Evolutionary conservation across 371 early-diverging fungal species (phyloP), one percentile per base, ranked within the genome.

Genomic region (Basidiobolus meristosporus): DNA sequence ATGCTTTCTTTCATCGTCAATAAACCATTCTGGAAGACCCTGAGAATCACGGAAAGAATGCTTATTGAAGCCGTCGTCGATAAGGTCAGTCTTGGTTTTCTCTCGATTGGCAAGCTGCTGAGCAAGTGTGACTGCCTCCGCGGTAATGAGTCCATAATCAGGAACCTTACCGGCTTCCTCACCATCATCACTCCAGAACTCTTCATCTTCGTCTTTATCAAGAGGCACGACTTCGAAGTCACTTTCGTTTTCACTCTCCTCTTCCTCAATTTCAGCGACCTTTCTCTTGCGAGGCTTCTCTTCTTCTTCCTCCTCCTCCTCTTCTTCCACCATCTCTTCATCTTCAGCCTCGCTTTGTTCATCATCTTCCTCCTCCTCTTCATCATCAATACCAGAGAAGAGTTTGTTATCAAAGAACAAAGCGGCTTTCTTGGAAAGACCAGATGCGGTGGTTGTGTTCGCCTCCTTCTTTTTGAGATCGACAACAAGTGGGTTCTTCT

Each of bases 371-470:
- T 65, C 63, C 14, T 72, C 58, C 18, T 65, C 69, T 2, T 60
- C 58, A 7, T 57, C 51, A 23, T 60, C 59, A 31, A 73, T 50
- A 21, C 63, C 67, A 50, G 84, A 72, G 62, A 93, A 93, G 20
- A 90, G 48, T 2, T 87, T 83, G 51, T 90, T 87, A 52, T 88
- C 82, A 60, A 93, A 91, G 63, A 88, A 91, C 63, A 84, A 61
- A 18, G 73, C 66, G 10, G 95, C 88, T 7, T 73, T 70, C 36
- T 77, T 81, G 2, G 81, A 77, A 18, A 89, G 65, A 31, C 72
- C 69, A 33, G 54, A 63, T 31, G 49, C 54, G 31, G 60, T 65
- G 51, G 56, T 58, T 38, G 62, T 58, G 19, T 57, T 46, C 20
- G 70, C 65, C 10, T 60, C 63, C 5, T 52, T 57, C 43, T 71